phyloP scores from a whole-genome alignment of 495 filamentous ascomycete species.

The Chaetomium cochliodes region DNA sequence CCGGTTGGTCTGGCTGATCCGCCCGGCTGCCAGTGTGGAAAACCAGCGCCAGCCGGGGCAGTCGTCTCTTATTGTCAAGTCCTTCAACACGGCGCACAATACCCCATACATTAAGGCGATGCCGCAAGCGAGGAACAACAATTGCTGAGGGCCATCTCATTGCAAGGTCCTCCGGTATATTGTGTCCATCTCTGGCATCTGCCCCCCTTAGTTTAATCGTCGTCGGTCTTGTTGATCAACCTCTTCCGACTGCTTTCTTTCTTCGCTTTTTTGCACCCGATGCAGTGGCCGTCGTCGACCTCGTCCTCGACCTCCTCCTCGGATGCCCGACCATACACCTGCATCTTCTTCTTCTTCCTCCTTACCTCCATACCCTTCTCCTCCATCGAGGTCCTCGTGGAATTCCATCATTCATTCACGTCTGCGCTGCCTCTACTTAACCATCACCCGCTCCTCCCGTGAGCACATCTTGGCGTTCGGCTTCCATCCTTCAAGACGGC shows the following conservation, averaged over 20 bases:
- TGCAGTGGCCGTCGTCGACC: background rate
- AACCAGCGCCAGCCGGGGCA: slow-evolving; percentile 13
- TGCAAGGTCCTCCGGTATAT: background rate
- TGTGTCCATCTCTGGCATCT: background rate
- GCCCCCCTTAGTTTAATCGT: background rate
- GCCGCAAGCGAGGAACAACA: slow-evolving; percentile 12
- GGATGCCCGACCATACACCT: background rate
- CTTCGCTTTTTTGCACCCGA: background rate
- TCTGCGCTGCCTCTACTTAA: background rate
- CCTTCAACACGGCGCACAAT: slow-evolving; percentile 8
- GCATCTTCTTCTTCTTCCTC: background rate
- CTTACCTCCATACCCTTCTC: background rate
- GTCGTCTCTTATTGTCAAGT: slow-evolving; percentile 20
- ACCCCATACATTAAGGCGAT: background rate
- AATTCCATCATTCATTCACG: background rate
- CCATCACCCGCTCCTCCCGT: background rate
- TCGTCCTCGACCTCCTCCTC: background rate
- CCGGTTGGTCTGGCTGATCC: slow-evolving; percentile 11
- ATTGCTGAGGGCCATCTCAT: slow-evolving; percentile 8
- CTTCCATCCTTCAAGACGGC: background rate
- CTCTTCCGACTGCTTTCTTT: background rate
- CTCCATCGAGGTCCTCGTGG: no score
- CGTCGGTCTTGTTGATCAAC: background rate
- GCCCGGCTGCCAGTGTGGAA: slow-evolving; percentile 12
- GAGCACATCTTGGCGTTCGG: background rate